Evolutionary conservation across 768 basidiomycete species (phyloP), one percentile per base, ranked within the genome.

Genomic region (Agrocybe praecox): DNA sequence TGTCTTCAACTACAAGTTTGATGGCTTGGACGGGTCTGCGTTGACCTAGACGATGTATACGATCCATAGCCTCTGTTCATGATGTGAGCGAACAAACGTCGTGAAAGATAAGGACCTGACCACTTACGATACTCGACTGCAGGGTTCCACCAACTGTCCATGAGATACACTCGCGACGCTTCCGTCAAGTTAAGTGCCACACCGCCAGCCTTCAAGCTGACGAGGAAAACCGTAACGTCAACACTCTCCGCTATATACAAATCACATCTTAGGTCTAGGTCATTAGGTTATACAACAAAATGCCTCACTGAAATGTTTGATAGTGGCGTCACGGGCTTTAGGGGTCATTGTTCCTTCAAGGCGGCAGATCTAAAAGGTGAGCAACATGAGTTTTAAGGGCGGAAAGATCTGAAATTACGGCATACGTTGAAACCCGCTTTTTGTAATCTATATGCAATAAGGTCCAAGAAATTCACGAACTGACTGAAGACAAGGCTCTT

Each of bases 101-200:
- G 18, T 29, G 14, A 24, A 22, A 52, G 10, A 17, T 33, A 36
- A n/a, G 12, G 12, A 1, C 22, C 12, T 8, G 23, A 18, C 42
- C 15, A 80, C 90, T 75, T 69, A 92, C 90, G 90, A 65, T 82
- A 93, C 75, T 92, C 91, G 52, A 89, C 92, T n/a, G 94, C 94
- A 7, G 96, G 96, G 68, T 98, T 98, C 96, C 96, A 96, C 94
- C 94, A 96, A 62, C 90, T 92, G 69, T 96, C 96, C 94, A 98
- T 96, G 65, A 97, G 82, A 72, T 94, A 96, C 18, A 97, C 94
- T 23, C 92, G 90, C 32, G 92, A 94, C 0, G 95, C 95, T 69
- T 93, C 92, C 0, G 92, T 94, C 62, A 95, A 70, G 68, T 95
- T 95, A 49, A 96, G 79, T 2, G 92, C 93, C 4, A 94, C 94